Conservation (phyloP, 2,329 filamentous ascomycete species). For the Corinectria fuckeliana region DNA sequence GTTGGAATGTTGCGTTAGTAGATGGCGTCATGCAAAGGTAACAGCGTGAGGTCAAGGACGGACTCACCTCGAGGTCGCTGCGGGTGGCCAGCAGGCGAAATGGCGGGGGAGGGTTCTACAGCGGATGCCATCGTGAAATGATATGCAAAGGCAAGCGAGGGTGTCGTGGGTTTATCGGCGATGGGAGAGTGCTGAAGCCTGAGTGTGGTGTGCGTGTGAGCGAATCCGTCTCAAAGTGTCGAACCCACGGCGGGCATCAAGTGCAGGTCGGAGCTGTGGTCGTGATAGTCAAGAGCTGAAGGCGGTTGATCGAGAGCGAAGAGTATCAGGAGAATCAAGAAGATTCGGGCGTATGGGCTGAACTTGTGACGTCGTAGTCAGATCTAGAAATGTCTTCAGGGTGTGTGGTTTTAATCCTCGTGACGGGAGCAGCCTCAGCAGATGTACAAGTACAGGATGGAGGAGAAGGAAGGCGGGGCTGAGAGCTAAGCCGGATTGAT, state of each 20-base stretch:
- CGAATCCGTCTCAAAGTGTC: slow-evolving; percentile 1
- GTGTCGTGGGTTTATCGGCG: slow-evolving; percentile 23
- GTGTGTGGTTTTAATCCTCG: slow-evolving; percentile 4
- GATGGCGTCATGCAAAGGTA: background rate
- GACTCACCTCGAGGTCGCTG: slow-evolving; percentile 55
- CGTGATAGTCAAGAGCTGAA: background rate
- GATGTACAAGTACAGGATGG: background rate
- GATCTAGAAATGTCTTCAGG: background rate
- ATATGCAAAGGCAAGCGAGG: slow-evolving; percentile 4
- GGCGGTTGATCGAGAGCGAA: background rate
- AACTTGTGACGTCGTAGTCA: slow-evolving; percentile 13
- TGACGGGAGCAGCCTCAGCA: background rate
- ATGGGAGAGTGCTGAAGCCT: background rate
- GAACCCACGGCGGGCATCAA: slow-evolving; percentile 1
- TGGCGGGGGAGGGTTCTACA: slow-evolving; percentile 47
- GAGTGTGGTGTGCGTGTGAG: slow-evolving; percentile 13
- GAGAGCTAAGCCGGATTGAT: background rate
- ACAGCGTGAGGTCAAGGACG: background rate
- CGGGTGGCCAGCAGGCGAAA: slow-evolving; percentile 50
- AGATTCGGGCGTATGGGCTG: background rate
- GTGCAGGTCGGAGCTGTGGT: background rate
- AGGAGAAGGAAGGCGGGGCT: slow-evolving; percentile 6
- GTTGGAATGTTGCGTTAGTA: background rate
- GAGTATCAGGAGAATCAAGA: background rate
- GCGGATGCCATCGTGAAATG: slow-evolving; percentile 49